Evolutionary conservation across 2,329 filamentous ascomycete species (phyloP), one percentile per base, ranked within the genome.

Genomic region (Orbilia brochopaga): DNA sequence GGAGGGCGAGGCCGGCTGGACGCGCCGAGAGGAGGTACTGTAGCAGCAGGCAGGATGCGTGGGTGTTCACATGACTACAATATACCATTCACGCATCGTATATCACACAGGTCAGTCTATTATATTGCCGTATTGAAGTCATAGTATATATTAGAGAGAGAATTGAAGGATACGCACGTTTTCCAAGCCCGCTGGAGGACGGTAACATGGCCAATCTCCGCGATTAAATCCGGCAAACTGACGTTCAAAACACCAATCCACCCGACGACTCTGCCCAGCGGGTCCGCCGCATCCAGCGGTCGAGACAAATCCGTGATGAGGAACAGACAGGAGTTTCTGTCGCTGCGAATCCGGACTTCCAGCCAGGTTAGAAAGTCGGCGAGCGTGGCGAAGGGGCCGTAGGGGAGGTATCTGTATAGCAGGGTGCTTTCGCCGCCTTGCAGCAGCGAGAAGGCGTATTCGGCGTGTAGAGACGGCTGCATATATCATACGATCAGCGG

Each of bases 181-280:
- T 59, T 72, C 67, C 67, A 72, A 21, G 67, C 67, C 21, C 60
- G 60, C 35, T 57, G 61, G 55, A 72, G 46, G 27, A 72, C 67
- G 0, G 67, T 72, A 46, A 72, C 67, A 42, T 72, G 67, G 2
- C 67, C 67, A 46, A 72, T 30, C 44, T 72, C 67, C 1, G 60
- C 67, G 11, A 72, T 32, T 24, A 72, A 21, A 42, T 72, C 67
- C 21, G 46, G 54, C 27, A 65, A 56, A 19, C 55, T 72, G n/a
- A 72, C 55, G 57, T 72, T 72, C 19, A 72, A 56, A 48, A 72
- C 23, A 2, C 67, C 67, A 42, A 72, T 65, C 67, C 67, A 72
- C 4, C 67, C 67, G 7, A 60, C 67, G 35, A 65, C 52, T 8
- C 67, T 30, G 17, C 56, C 60, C 42, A 64, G 10, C 17, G 60